These are phyloP conservation scores for Taphrina populina DNA, from an alignment of 1,139 yeast species.

Conservation along the genomic window DNA sequence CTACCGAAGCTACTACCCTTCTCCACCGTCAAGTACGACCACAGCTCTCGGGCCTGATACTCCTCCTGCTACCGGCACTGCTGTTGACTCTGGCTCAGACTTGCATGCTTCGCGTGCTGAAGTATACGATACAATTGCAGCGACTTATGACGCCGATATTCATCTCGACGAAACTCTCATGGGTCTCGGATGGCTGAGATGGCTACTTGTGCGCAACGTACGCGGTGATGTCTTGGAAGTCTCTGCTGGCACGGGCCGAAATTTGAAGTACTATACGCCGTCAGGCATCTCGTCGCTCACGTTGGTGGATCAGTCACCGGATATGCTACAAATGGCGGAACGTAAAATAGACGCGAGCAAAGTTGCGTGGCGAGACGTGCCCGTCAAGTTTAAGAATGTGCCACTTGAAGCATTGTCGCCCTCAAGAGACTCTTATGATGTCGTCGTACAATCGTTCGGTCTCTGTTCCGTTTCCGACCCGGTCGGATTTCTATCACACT, in stretches of 20 bases:
- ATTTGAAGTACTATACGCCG: conserved; percentile 69
- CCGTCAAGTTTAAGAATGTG: conserved; percentile 73
- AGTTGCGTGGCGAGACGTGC: conserved; percentile 44
- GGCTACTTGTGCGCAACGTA: conserved; percentile 72
- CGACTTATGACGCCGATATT: conserved; percentile 75
- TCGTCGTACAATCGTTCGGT: conserved; percentile 91
- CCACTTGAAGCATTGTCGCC: conserved; percentile 81
- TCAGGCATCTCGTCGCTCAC: conserved; percentile 68
- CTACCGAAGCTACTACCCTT: conserved; percentile 1
- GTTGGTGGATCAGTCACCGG: conserved; percentile 74
- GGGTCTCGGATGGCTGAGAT: conserved; percentile 76
- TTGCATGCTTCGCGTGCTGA: conserved; percentile 6
- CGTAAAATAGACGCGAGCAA: conserved; percentile 63
- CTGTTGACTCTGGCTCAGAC: neutral
- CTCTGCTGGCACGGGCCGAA: conserved; percentile 95
- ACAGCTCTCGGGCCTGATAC: neutral
- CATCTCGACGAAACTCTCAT: conserved; percentile 83
- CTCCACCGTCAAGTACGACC: neutral
- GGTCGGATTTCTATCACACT: conserved; percentile 71
- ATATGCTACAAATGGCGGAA: conserved; percentile 82
- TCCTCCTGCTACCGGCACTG: too few relatives aligned
- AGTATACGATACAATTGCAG: conserved; percentile 69
- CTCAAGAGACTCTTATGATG: conserved; percentile 62
- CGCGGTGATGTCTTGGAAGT: conserved; percentile 67
- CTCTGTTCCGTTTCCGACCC: conserved; percentile 95